phyloP scores from a whole-genome alignment of 2,329 filamentous ascomycete species.

The Cordyceps tenuipes region DNA sequence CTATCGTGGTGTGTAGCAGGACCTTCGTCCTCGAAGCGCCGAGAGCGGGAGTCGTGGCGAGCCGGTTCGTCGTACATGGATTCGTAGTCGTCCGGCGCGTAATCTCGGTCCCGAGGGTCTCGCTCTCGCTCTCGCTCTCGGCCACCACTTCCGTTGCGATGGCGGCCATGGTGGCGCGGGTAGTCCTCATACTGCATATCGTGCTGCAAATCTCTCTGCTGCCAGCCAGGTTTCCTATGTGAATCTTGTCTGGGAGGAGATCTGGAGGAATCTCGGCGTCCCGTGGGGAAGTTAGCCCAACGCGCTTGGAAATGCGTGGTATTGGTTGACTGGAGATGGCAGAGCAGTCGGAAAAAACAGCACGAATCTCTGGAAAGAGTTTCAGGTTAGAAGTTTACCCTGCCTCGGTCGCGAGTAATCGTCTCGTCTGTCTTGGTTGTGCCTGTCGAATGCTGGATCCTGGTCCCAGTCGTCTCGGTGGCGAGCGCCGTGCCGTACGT shows the following conservation, averaged over 20 bases:
- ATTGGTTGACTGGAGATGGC: neutral
- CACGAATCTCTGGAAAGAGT: conserved; percentile 13
- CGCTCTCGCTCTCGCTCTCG: conserved; percentile 16
- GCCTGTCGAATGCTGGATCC: conserved; percentile 11
- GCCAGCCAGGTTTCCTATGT: conserved; percentile 26
- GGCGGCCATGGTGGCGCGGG: conserved; percentile 16
- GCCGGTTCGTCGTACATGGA: conserved; percentile 31
- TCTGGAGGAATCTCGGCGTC: conserved; percentile 34
- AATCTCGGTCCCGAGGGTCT: conserved; percentile 3
- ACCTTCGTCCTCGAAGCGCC: conserved; percentile 16
- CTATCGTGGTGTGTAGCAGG: conserved; percentile 11
- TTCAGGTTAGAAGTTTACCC: conserved; percentile 37
- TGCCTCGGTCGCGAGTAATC: conserved; percentile 40
- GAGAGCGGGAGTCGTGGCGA: conserved; percentile 21
- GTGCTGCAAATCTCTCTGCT: conserved; percentile 19
- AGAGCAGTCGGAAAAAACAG: neutral
- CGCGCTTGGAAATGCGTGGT: neutral
- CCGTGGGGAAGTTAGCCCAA: conserved; percentile 37
- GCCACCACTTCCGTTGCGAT: neutral
- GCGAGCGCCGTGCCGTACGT: conserved; percentile 23
- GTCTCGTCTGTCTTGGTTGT: conserved; percentile 21
- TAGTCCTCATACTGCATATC: conserved; percentile 14
- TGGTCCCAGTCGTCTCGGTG: conserved; percentile 19
- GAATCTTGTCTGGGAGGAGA: conserved; percentile 34
- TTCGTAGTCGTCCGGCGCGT: conserved; percentile 10